Percentiles rank a stretch among this genome's conserved stretches.
Evolutionary conservation across 768 basidiomycete genomes (phyloP).

Genomic region (Lentinula guzmanii): DNA sequence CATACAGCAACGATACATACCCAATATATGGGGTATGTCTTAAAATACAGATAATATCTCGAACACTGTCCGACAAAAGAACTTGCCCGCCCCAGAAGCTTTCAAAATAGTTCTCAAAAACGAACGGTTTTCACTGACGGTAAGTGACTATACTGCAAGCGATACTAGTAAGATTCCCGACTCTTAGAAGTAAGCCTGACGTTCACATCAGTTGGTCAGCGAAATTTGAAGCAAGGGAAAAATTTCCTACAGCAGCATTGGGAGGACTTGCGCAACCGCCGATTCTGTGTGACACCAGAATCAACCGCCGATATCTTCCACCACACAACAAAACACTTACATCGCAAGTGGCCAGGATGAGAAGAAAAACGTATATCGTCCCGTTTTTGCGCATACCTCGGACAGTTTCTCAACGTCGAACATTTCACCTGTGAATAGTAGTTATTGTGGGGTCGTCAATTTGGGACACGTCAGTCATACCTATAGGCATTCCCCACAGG

Average conservation of each 20-base stretch:
- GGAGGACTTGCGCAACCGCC: conserved; percentile 68
- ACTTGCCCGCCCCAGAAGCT: too few species aligned
- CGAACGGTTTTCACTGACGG: too few species aligned
- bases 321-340: conserved; percentile 27
- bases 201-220: neutral
- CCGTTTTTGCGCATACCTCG: conserved; percentile 46
- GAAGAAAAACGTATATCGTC: conserved; percentile 71
- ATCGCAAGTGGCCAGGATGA: conserved; percentile 71
- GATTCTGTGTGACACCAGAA: conserved; percentile 30
- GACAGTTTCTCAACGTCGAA: conserved; percentile 67
- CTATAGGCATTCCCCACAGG: conserved; percentile 72
- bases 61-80: too few species aligned
- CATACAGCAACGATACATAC: too few species aligned
- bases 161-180: neutral
- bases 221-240: neutral
- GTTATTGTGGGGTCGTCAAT: neutral
- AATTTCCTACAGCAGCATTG: conserved; percentile 54
- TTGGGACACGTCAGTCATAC: conserved; percentile 21
- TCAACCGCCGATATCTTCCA: neutral
- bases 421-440: conserved; percentile 47
- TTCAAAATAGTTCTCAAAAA: too few species aligned
- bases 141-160: too few species aligned
- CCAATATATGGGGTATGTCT: too few species aligned
- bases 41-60: too few species aligned
- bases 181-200: neutral